Evolutionary conservation across 2,329 filamentous ascomycete genomes (phyloP).

Genomic region (Colletotrichum costaricense): DNA sequence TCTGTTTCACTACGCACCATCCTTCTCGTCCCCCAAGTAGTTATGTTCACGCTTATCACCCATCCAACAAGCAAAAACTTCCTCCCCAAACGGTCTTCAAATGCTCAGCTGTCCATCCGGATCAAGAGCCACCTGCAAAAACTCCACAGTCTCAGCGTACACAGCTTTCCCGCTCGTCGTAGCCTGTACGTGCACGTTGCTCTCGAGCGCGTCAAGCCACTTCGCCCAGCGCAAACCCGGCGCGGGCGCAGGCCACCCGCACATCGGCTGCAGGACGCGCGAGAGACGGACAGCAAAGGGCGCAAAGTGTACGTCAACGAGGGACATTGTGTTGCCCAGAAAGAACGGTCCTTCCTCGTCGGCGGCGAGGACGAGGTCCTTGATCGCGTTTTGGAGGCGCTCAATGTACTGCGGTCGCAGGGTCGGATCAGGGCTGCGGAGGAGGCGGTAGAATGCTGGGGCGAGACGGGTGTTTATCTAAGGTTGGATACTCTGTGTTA

Average conservation of each 20-base stretch:
- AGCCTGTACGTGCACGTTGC: slow-evolving; percentile 69
- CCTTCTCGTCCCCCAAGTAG: no score
- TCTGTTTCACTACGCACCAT: neutral
- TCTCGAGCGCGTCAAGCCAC: slow-evolving; percentile 79
- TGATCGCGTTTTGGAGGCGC: slow-evolving; percentile 74
- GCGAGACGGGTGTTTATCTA: slow-evolving; percentile 82
- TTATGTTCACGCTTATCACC: neutral
- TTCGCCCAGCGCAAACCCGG: slow-evolving; percentile 71
- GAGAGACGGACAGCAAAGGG: slow-evolving; percentile 79
- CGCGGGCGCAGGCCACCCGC: slow-evolving; percentile 74
- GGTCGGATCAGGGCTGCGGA: slow-evolving; percentile 71
- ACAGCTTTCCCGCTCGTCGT: slow-evolving; percentile 73
- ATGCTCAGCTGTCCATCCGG: slow-evolving; percentile 8
- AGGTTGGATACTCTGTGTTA: neutral
- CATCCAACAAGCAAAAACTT: neutral
- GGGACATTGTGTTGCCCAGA: slow-evolving; percentile 58
- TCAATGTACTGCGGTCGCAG: slow-evolving; percentile 69
- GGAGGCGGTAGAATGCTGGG: slow-evolving; percentile 79
- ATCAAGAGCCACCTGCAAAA: slow-evolving; percentile 45
- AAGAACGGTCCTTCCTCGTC: slow-evolving; percentile 76
- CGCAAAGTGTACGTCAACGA: slow-evolving; percentile 81
- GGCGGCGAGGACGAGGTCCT: slow-evolving; percentile 58
- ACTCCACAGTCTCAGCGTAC: slow-evolving; percentile 69
- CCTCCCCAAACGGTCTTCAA: neutral
- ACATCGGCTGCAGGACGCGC: slow-evolving; percentile 73